phyloP scores from a whole-genome alignment of 2,329 filamentous ascomycete genomes.

The Fusarium napiforme region DNA sequence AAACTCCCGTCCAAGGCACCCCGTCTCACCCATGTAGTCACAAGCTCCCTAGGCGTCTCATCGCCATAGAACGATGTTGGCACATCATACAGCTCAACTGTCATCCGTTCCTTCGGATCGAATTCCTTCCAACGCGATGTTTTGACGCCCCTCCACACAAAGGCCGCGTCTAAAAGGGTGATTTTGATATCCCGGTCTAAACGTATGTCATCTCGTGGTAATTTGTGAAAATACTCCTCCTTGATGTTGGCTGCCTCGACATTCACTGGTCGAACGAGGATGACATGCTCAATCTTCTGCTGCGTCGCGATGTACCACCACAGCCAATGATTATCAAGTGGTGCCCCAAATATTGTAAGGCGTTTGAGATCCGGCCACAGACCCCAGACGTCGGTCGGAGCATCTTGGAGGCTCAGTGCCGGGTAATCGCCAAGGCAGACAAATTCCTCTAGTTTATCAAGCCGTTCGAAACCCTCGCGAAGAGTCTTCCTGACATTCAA shows the following conservation, averaged over 20 bases:
- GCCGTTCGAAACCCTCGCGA: conserved; percentile 56
- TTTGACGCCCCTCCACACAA: conserved; percentile 37
- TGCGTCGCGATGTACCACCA: conserved; percentile 54
- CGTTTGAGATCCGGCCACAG: conserved; percentile 56
- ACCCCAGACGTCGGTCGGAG: conserved; percentile 55
- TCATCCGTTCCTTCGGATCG: conserved; percentile 52
- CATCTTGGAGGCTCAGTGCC: conserved; percentile 49
- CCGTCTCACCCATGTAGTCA: conserved; percentile 55
- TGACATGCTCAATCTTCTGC: conserved; percentile 53
- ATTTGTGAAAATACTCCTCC: conserved; percentile 53
- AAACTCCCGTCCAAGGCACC: conserved; percentile 55
- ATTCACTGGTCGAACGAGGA: conserved; percentile 54
- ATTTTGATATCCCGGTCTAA: conserved; percentile 46
- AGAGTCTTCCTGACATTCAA: conserved; percentile 54
- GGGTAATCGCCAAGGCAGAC: conserved; percentile 60
- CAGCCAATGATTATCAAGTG: conserved; percentile 51
- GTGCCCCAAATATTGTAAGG: conserved; percentile 57
- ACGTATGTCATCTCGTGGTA: conserved; percentile 43
- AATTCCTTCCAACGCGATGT: conserved; percentile 49
- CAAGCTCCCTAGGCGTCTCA: conserved; percentile 50
- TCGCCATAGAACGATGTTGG: conserved; percentile 54
- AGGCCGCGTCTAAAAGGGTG: conserved; percentile 47
- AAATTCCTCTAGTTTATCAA: conserved; percentile 59
- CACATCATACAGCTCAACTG: conserved; percentile 53
- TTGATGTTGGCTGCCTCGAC: conserved; percentile 53